Evolutionary conservation across 2,329 filamentous ascomycete species (phyloP).

Genomic region (Penicillium sp.): DNA sequence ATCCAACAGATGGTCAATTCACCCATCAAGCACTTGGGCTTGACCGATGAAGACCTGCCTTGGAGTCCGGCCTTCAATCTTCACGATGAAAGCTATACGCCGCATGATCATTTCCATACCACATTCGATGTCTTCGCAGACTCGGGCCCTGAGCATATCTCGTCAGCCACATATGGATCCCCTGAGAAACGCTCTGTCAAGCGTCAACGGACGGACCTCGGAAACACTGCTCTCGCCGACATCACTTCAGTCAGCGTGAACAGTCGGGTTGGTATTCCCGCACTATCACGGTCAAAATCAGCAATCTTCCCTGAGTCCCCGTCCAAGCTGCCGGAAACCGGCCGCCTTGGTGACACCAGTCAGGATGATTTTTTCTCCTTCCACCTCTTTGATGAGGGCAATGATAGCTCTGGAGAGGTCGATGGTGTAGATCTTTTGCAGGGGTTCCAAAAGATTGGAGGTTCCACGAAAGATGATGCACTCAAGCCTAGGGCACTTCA

Average conservation of each 20-base stretch:
- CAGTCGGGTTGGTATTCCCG: slow-evolving; percentile 32
- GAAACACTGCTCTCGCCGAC: slow-evolving; percentile 51
- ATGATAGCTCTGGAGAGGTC: slow-evolving; percentile 44
- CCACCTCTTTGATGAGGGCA: slow-evolving; percentile 47
- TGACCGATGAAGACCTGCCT: slow-evolving; percentile 42
- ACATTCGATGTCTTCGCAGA: slow-evolving; percentile 59
- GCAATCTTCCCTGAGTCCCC: slow-evolving; percentile 42
- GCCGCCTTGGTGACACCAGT: slow-evolving; percentile 35
- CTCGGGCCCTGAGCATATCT: slow-evolving; percentile 37
- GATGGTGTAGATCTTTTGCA: slow-evolving; percentile 49
- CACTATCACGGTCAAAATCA: slow-evolving; percentile 36
- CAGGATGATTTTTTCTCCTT: slow-evolving; percentile 51
- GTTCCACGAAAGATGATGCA: slow-evolving; percentile 35
- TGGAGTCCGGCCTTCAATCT: slow-evolving; percentile 55
- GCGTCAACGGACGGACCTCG: slow-evolving; percentile 51
- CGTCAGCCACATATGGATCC: slow-evolving; percentile 47
- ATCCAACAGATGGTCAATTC: slow-evolving; percentile 81
- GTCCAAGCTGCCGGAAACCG: slow-evolving; percentile 36
- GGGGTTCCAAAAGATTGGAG: slow-evolving; percentile 50
- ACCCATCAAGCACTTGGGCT: slow-evolving; percentile 55
- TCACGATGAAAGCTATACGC: slow-evolving; percentile 44
- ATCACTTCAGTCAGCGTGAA: slow-evolving; percentile 41
- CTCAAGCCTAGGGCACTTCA: slow-evolving; percentile 30
- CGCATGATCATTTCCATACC: slow-evolving; percentile 44
- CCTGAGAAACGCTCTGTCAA: slow-evolving; percentile 56